Conservation (phyloP, 352 stramenopile genomes). For the Pseudoperonospora humuli region DNA sequence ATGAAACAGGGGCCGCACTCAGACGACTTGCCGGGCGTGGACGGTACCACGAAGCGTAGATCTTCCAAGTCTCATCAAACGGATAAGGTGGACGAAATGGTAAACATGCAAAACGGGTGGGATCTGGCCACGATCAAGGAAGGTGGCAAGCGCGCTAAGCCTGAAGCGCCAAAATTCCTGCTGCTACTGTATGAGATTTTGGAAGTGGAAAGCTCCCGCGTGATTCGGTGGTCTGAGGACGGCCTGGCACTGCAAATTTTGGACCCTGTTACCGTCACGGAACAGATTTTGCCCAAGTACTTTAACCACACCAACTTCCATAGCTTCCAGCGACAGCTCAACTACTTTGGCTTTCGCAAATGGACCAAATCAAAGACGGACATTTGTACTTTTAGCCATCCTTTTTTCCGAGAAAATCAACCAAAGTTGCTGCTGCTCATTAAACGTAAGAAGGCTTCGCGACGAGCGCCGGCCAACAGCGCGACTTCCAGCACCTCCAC, state of each 20-base stretch:
- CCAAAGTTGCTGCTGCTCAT: slow-evolving; percentile 68
- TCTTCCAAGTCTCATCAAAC: slow-evolving; percentile 9
- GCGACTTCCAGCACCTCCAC: slow-evolving; percentile 3
- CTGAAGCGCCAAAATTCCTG: slow-evolving; percentile 77
- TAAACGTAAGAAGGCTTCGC: slow-evolving; percentile 71
- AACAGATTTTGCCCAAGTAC: slow-evolving; percentile 87
- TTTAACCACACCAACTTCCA: slow-evolving; percentile 92
- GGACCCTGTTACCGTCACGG: slow-evolving; percentile 45
- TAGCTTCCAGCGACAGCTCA: slow-evolving; percentile 89
- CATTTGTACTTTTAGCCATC: slow-evolving; percentile 81
- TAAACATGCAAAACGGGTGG: slow-evolving; percentile 13
- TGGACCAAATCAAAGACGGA: slow-evolving; percentile 81
- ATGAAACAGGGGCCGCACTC: slow-evolving; percentile 14
- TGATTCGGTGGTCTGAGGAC: slow-evolving; percentile 77
- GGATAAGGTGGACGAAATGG: not conserved
- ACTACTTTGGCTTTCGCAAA: slow-evolving; percentile 90
- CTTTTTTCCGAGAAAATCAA: slow-evolving; percentile 68
- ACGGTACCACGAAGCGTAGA: slow-evolving; percentile 9
- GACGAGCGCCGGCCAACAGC: slow-evolving; percentile 23
- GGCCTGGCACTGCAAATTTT: slow-evolving; percentile 71
- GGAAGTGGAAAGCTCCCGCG: slow-evolving; percentile 52
- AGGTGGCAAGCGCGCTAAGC: slow-evolving; percentile 25
- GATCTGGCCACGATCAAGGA: slow-evolving; percentile 29
- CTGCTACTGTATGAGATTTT: slow-evolving; percentile 76
- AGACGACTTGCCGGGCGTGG: not conserved